Base-by-base conservation (phyloP, 495 filamentous ascomycete genomes). In the Pyrenopolyporus hunteri region DNA sequence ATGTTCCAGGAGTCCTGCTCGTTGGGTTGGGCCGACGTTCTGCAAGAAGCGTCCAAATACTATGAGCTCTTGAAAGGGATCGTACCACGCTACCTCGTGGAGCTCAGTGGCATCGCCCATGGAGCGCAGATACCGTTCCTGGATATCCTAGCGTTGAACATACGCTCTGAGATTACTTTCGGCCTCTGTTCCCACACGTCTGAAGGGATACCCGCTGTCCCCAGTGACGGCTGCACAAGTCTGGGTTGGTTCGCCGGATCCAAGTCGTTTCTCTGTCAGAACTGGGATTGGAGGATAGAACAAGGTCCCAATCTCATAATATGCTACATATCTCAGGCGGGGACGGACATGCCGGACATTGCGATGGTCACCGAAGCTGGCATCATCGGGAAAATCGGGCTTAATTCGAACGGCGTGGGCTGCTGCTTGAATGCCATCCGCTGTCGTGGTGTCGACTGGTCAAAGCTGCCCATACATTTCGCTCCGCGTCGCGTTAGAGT, bases 321-420 rank as follows among this genome's bases (percentile, higher is more conserved):
- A 65, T 77, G 75, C 25, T 78, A 63, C 39, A 60, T 71, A 37
- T 54, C 66, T 17, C 70, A 69, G 1, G 44, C 67, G 6, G 59
- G 29, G 10, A 68, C 66, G 10, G 63, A 49, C 7, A 57, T 66
- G 7, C 68, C 66, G 1, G 57, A 64, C 16, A 68, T 65, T 28
- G 52, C 67, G 6, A 77, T 76, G 73, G 70, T 82, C 35, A 83
- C 80, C 1, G 79, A 89, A 73, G 87, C 86, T 13, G 87, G 87
- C 1, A 83, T 89, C n/a, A 81, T 90, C 14, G 85, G 86, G 14
- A 91, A 91, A 65, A 89, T 90, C 33, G 87, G 88, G 1, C 75
- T 89, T 66, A 89, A 89, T 62, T 74, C 73, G 10, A 69, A 73
- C 0, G 84, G 85, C 2, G 85, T 89, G 1, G 86, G 87, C 2